phyloP scores from a whole-genome alignment of 768 basidiomycete species.

The Hortiboletus flavorubellus region DNA sequence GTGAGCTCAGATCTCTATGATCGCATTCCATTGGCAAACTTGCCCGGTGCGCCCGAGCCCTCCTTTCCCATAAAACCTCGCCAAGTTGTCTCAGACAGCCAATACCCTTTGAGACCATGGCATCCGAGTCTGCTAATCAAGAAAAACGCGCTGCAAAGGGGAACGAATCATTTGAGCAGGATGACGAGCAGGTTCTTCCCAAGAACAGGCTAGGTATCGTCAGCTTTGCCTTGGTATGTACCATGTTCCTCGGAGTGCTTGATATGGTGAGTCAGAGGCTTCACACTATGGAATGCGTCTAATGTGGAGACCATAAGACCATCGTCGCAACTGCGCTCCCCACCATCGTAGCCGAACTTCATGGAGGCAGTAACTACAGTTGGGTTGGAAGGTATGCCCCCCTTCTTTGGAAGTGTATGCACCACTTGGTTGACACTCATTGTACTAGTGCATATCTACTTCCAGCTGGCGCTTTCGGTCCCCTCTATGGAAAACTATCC shows the following conservation, averaged over 20 bases:
- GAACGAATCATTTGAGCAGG: slow-evolving; percentile 42
- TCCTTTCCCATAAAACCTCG: no score
- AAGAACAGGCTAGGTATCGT: slow-evolving; percentile 20
- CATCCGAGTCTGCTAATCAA: background rate
- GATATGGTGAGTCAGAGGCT: slow-evolving; percentile 44
- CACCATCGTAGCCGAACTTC: slow-evolving; percentile 60
- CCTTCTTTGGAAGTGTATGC: background rate
- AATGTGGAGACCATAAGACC: slow-evolving; percentile 35
- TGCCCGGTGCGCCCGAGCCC: no score
- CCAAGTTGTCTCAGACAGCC: no score
- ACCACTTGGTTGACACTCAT: background rate
- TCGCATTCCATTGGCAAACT: no score
- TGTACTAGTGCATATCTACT: slow-evolving; percentile 65
- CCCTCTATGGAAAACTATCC: slow-evolving; percentile 75
- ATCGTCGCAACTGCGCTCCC: slow-evolving; percentile 70
- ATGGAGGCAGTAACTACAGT: slow-evolving; percentile 59
- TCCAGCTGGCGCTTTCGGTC: slow-evolving; percentile 59
- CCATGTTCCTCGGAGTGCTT: slow-evolving; percentile 41
- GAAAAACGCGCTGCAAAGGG: background rate
- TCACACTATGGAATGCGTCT: background rate
- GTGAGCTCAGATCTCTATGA: no score
- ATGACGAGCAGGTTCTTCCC: slow-evolving; percentile 52
- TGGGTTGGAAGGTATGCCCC: slow-evolving; percentile 62
- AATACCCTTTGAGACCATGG: background rate
- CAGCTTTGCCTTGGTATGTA: slow-evolving; percentile 25